Evolutionary conservation across 306 rosid species (phyloP).

Genomic region (Sesbania bispinosa): DNA sequence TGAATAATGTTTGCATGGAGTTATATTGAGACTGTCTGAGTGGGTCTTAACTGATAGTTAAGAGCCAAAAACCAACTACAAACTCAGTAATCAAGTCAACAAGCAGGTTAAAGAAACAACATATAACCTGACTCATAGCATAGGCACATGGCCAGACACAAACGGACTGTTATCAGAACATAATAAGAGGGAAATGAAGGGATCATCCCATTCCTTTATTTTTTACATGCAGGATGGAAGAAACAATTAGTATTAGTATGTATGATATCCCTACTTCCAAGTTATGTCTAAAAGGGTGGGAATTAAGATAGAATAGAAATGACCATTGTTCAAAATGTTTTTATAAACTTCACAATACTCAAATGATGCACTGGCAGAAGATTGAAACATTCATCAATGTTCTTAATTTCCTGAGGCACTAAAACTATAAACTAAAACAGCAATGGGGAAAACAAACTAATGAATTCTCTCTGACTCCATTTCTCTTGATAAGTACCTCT

Average conservation of each 20-base stretch:
- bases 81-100: not conserved
- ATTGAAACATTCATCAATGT: not conserved
- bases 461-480: not conserved
- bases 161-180: not conserved
- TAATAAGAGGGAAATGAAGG: not conserved
- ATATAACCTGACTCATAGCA: not conserved
- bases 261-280: not conserved
- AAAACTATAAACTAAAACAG: slow-evolving; percentile 3
- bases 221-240: not conserved
- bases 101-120: slow-evolving; percentile 4
- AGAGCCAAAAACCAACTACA: not conserved
- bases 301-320: not conserved
- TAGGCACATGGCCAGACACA: not conserved
- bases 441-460: not conserved
- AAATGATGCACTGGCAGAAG: not conserved
- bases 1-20: not conserved
- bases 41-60: not conserved
- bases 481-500: not conserved
- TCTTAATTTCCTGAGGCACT: not conserved
- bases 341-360: not conserved
- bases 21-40: not conserved
- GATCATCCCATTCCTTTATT: not conserved
- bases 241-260: not conserved
- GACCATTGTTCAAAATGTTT: not conserved
- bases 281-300: not conserved